Evolutionary conservation across 306 rosid genomes (phyloP), one percentile per base, ranked within the genome.

Genomic region (Fragaria ananassa): DNA sequence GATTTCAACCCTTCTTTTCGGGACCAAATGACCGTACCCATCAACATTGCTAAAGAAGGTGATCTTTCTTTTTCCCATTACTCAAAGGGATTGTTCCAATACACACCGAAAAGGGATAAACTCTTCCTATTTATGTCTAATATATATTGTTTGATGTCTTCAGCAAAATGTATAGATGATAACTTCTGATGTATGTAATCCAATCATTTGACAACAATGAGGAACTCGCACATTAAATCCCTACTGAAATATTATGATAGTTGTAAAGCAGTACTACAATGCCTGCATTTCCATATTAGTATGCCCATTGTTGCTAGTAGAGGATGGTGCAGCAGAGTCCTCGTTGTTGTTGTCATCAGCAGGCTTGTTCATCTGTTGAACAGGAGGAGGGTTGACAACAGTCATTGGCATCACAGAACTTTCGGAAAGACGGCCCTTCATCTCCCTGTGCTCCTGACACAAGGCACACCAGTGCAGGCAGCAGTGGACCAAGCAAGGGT

Each of bases 361-460:
- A 35, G 93, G 56, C 71, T 88, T 65, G 47, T 65, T 83, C 97
- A 95, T 95, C 86, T 89, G 89, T 85, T 95, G 99, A 82, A 81
- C 63, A 1, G 97, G 97, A 39, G 98, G 98, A 18, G 96, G 93
- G 82, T 89, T 89, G 54, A 92, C 89, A 0, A 96, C 80, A 0
- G 97, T 96, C 97, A 96, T 91, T 25, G 90, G 89, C 77, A 88
- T 79, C 27, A 76, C 89, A 8, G 76, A 39, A 31, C 76, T 83
- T 50, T 96, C 97, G 0, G 98, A 79, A 37, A 96, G 97, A 56
- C 97, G 84, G 46, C 89, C 90, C 81, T 88, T 89, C 94, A 88
- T 91, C 93, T 96, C 99, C 82, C 97, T 79, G 85, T 96, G 99
- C 89, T 96, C 98, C 79, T 92, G 97, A 81, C 99, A 96, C 80